phyloP scores from a whole-genome alignment of 2,329 filamentous ascomycete species.

The Didymella pinodella region DNA sequence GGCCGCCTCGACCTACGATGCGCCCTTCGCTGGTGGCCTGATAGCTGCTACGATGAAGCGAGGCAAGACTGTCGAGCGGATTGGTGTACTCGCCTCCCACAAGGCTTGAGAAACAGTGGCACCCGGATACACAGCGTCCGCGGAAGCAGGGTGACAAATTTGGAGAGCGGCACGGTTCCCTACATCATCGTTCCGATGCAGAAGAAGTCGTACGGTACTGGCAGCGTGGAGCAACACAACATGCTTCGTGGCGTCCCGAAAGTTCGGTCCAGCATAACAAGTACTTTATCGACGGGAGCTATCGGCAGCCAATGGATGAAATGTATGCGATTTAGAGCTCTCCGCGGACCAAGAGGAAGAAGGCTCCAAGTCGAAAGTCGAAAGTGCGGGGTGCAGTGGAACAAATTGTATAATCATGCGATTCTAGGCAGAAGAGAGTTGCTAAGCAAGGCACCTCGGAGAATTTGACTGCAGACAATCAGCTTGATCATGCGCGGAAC shows the following conservation, averaged over 20 bases:
- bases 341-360: background rate
- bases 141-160: conserved; percentile 59
- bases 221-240: conserved; percentile 66
- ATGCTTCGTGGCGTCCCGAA: conserved; percentile 56
- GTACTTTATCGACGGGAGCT: conserved; percentile 68
- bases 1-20: conserved; percentile 61
- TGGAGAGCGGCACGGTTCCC: conserved; percentile 64
- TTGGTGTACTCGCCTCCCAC: conserved; percentile 63
- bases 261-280: conserved; percentile 16
- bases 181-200: conserved; percentile 61
- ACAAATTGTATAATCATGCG: conserved; percentile 35
- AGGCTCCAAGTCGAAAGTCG: background rate
- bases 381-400: background rate
- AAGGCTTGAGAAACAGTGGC: conserved; percentile 67
- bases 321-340: conserved; percentile 55
- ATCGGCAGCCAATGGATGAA: conserved; percentile 61
- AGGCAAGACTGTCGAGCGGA: conserved; percentile 57
- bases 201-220: conserved; percentile 60
- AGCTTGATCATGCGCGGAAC: background rate
- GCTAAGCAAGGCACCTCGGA: conserved; percentile 42
- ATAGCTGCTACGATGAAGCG: conserved; percentile 59
- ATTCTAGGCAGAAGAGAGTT: conserved; percentile 23
- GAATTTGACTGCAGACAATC: background rate
- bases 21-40: conserved; percentile 52
- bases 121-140: conserved; percentile 28